Conservation (phyloP, 177 flowering plant genomes). For the Vitis hybrid region DNA sequence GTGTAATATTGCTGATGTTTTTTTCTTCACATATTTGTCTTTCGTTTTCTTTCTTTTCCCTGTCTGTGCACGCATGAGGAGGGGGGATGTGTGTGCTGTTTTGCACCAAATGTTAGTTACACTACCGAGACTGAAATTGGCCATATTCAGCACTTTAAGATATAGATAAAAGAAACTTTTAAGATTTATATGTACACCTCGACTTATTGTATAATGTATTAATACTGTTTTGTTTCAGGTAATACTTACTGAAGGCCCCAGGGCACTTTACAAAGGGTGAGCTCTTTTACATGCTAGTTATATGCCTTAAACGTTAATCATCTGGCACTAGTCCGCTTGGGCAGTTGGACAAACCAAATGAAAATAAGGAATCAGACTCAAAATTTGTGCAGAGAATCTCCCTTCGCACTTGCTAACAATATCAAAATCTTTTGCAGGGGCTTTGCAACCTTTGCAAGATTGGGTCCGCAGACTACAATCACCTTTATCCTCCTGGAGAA, state of each 20-base stretch:
- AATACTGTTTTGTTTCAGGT: slow-evolving; percentile 47
- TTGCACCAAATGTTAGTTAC: not conserved
- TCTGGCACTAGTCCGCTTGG: not conserved
- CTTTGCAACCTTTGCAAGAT: slow-evolving; percentile 75
- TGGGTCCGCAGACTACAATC: slow-evolving; percentile 88
- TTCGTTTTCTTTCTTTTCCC: not conserved
- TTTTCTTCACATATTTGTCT: not conserved
- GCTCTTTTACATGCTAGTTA: slow-evolving; percentile 11
- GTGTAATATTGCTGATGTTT: too few species aligned
- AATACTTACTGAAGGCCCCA: slow-evolving; percentile 67
- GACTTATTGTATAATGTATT: slow-evolving; percentile 5
- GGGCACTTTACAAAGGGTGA: slow-evolving; percentile 90
- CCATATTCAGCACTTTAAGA: not conserved
- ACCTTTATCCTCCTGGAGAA: slow-evolving; percentile 85
- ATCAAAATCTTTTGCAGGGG: slow-evolving; percentile 48
- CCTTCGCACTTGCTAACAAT: not conserved
- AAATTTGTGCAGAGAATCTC: too few species aligned
- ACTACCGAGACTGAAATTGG: not conserved
- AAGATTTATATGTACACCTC: too few species aligned
- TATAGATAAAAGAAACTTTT: not conserved
- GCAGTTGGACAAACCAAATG: too few species aligned
- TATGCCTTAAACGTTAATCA: too few species aligned
- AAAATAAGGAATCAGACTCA: too few species aligned
- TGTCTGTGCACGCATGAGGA: not conserved
- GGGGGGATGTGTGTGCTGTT: not conserved